These are phyloP conservation scores for Geranium brycei DNA, from an alignment of 345 rosid species.

Conservation along the genomic window DNA sequence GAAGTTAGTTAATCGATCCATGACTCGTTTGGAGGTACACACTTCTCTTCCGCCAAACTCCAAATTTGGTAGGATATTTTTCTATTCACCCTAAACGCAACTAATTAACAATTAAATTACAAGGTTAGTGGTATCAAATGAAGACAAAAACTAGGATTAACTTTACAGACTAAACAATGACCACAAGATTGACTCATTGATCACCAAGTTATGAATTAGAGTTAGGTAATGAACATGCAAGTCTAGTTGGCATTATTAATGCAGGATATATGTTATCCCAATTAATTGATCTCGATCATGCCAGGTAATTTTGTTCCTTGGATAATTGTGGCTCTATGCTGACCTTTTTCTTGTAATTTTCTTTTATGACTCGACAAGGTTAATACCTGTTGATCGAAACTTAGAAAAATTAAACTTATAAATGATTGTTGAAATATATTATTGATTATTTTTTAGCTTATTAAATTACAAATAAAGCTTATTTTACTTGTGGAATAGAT, in stretches of 20 bases:
- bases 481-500: too few relatives aligned
- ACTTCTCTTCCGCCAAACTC: not conserved
- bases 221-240: not conserved
- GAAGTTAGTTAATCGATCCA: not conserved
- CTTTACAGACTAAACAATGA: not conserved
- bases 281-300: too few relatives aligned
- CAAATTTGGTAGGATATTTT: not conserved
- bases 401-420: too few relatives aligned
- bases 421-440: too few relatives aligned
- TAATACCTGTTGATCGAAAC: too few relatives aligned
- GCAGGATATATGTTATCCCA: not conserved
- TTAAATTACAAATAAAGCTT: too few relatives aligned
- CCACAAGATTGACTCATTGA: not conserved
- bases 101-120: too few relatives aligned
- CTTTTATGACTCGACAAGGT: too few relatives aligned
- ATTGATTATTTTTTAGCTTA: too few relatives aligned
- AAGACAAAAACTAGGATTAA: not conserved
- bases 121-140: not conserved
- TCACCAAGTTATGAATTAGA: not conserved
- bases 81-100: not conserved
- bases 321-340: too few relatives aligned
- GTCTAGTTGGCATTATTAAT: not conserved
- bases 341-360: too few relatives aligned
- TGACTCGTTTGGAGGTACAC: not conserved
- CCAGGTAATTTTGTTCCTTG: too few relatives aligned